Percentiles rank a stretch among this genome's conserved stretches.
Evolutionary conservation across 805 yeast species (phyloP).

Genomic region (Metschnikowia vanudenii): DNA sequence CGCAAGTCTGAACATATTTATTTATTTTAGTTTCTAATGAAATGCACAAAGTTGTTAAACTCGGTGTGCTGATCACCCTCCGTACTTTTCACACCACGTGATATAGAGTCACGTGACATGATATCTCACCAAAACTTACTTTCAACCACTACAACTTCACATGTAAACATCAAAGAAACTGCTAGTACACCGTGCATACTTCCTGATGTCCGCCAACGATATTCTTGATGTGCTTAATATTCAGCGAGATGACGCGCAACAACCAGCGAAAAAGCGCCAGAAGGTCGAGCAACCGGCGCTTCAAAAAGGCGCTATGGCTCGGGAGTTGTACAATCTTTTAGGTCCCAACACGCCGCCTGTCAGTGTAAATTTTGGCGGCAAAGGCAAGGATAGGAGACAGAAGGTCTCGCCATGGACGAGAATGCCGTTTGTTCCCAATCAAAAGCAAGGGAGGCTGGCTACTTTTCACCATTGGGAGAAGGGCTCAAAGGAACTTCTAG

Average conservation of each 20-base stretch:
- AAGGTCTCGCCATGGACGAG: constrained; percentile 84
- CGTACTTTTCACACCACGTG: background rate
- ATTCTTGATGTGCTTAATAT: constrained; percentile 76
- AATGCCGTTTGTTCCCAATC: constrained; percentile 55
- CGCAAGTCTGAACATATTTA: too few species aligned
- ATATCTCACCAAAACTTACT: background rate
- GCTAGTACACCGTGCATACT: background rate
- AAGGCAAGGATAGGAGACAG: constrained; percentile 62
- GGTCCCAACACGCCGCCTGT: constrained; percentile 92
- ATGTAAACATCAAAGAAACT: background rate
- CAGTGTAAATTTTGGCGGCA: constrained; percentile 24
- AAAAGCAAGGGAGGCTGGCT: constrained; percentile 44
- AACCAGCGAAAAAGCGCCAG: constrained; percentile 43
- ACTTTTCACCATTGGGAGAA: constrained; percentile 81
- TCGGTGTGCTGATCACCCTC: too few species aligned
- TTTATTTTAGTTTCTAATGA: too few species aligned
- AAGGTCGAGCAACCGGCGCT: constrained; percentile 22
- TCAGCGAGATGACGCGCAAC: constrained; percentile 45
- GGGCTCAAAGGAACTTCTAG: constrained; percentile 54
- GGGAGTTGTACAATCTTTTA: constrained; percentile 82
- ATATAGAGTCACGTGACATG: background rate
- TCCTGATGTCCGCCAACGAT: constrained; percentile 45
- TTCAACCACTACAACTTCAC: background rate
- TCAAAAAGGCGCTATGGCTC: constrained; percentile 67
- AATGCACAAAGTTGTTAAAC: too few species aligned